phyloP scores from a whole-genome alignment of 1,284 basidiomycete species.

The Cronartium quercuum region DNA sequence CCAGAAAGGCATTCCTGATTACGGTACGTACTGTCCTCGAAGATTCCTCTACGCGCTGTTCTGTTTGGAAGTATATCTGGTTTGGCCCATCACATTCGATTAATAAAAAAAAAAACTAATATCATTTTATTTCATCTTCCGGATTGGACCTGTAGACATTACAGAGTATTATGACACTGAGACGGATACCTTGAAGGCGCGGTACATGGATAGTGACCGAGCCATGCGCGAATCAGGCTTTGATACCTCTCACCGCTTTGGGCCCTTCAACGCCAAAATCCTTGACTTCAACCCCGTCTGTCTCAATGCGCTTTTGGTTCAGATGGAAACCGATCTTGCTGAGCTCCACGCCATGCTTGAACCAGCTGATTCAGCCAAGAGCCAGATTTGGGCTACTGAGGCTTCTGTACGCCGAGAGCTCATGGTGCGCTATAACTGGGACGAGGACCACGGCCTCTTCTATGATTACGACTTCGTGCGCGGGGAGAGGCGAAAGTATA shows the following conservation, averaged over 20 bases:
- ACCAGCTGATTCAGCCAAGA: not conserved
- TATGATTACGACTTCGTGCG: slow-evolving; percentile 28
- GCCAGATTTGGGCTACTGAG: not conserved
- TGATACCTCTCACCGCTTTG: slow-evolving; percentile 24
- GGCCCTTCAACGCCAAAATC: slow-evolving; percentile 30
- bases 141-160: slow-evolving; percentile 7
- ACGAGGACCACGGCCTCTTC: slow-evolving; percentile 5
- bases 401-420: not conserved
- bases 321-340: slow-evolving; percentile 27
- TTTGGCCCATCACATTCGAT: not conserved
- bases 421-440: slow-evolving; percentile 21
- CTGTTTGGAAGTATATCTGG: not conserved
- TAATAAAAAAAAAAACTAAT: not conserved
- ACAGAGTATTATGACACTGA: slow-evolving; percentile 20
- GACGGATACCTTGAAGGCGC: slow-evolving; percentile 10
- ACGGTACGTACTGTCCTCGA: not conserved
- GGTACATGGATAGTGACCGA: slow-evolving; percentile 36
- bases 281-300: slow-evolving; percentile 34
- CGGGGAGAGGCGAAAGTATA: slow-evolving; percentile 7
- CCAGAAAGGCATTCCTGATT: slow-evolving; percentile 18
- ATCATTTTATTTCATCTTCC: not conserved
- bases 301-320: slow-evolving; percentile 18
- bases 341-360: slow-evolving; percentile 7
- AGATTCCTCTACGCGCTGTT: not conserved
- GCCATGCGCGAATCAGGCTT: slow-evolving; percentile 34